Conservation (phyloP, 2,329 filamentous ascomycete genomes). For the Aspergillus hiratsukae region DNA sequence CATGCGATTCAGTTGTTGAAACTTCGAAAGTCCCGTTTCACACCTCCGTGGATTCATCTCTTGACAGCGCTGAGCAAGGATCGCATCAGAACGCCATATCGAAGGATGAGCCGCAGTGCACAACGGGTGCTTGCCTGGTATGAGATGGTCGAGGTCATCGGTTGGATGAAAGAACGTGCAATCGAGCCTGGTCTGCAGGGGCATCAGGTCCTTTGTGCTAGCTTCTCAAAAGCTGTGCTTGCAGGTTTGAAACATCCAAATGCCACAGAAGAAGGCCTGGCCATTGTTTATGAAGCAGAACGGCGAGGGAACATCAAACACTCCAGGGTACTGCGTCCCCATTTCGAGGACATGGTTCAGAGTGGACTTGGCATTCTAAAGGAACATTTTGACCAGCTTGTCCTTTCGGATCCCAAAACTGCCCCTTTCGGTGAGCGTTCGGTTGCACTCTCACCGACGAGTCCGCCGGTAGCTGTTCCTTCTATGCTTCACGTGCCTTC, state of each 20-base stretch:
- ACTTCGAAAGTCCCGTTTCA: conserved; percentile 23
- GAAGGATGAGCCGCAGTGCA: conserved; percentile 17
- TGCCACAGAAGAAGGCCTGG: conserved; percentile 23
- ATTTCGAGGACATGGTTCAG: conserved; percentile 28
- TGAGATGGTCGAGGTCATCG: conserved; percentile 27
- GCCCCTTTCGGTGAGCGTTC: conserved; percentile 19
- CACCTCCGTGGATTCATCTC: conserved; percentile 34
- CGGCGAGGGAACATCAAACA: conserved; percentile 5
- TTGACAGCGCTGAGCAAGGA: conserved; percentile 27
- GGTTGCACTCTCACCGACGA: conserved; percentile 6
- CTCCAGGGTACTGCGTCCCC: conserved; percentile 1
- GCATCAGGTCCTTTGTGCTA: conserved; percentile 32
- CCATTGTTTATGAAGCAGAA: conserved; percentile 18
- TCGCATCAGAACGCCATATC: conserved; percentile 16
- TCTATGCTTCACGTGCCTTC: conserved; percentile 32
- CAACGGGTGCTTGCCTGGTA: conserved; percentile 38
- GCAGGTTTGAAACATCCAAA: conserved; percentile 26
- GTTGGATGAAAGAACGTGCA: conserved; percentile 31
- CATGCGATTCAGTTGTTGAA: conserved; percentile 37
- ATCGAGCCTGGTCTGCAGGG: conserved; percentile 29
- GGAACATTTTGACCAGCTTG: conserved; percentile 31
- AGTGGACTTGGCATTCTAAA: conserved; percentile 31
- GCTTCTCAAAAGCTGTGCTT: conserved; percentile 33
- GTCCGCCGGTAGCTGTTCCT: conserved; percentile 22
- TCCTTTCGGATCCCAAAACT: conserved; percentile 24